Evolutionary conservation across 1,139 yeast genomes (phyloP).

Genomic region (Hyphopichia pseudoburtonii): DNA sequence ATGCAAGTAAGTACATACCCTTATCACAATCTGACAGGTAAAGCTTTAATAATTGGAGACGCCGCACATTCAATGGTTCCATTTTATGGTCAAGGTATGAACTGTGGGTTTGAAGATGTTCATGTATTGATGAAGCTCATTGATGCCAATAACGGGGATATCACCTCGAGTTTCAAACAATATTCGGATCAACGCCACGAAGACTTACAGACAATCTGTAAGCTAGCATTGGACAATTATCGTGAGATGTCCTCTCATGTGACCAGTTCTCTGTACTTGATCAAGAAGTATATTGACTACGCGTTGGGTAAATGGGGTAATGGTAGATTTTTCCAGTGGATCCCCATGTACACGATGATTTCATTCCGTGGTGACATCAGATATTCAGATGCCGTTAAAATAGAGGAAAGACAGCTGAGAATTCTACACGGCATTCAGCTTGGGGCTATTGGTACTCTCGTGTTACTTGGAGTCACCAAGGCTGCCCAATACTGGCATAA

Average conservation of each 20-base stretch:
- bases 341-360: conserved; percentile 90
- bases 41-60: conserved; percentile 77
- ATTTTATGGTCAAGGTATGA: conserved; percentile 96
- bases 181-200: conserved; percentile 60
- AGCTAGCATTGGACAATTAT: conserved; percentile 79
- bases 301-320: conserved; percentile 51
- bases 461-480: conserved; percentile 17
- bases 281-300: conserved; percentile 70
- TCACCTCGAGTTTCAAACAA: conserved; percentile 51
- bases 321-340: conserved; percentile 58
- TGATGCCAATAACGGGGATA: conserved; percentile 41
- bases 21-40: conserved; percentile 62
- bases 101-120: conserved; percentile 93
- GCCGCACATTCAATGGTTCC: conserved; percentile 98
- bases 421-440: conserved; percentile 35
- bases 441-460: conserved; percentile 16
- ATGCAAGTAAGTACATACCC: conserved; percentile 69
- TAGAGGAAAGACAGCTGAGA: conserved; percentile 49
- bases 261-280: conserved; percentile 57
- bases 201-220: conserved; percentile 73
- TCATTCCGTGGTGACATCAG: conserved; percentile 83
- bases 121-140: conserved; percentile 60
- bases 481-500: conserved; percentile 17
- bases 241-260: conserved; percentile 88
- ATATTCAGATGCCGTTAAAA: conserved; percentile 68